Base-by-base conservation (phyloP, 805 yeast species). In the Geotrichum ghanense region DNA sequence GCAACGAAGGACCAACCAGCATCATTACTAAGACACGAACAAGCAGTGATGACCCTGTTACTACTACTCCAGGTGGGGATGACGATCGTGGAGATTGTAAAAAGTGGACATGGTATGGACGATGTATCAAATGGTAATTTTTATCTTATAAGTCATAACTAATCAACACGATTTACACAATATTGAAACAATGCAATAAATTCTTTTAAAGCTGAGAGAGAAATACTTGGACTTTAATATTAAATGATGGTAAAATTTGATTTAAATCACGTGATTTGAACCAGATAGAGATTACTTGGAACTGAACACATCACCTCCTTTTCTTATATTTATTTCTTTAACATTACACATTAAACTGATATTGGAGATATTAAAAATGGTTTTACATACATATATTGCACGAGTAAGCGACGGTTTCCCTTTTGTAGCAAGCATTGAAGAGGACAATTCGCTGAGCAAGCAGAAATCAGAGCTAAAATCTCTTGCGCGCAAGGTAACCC, bases 371-470 rank as follows among this genome's bases (percentile, higher is more conserved):
- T 25, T 25, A 14, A 31, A 31, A 31, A 62, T 62, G 66, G 60
- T 62, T 34, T 48, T 62, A 49, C 57, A 61, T 50, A 62, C 66
- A 48, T 58, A 57, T 48, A 60, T 62, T 34, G 61, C 60, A 19
- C 49, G 66, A 24, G 51, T 50, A 19, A 42, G 51, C 22, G 65
- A 60, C 45, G 61, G 58, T 51, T 78, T 92, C 44, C 97, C 98
- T 23, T 71, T 90, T 47, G 79, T 94, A 50, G 95, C 95, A 4
- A 83, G 95, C 1, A 89, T 86, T 10, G 97, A 90, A 60, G 85
- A 81, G 52, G 88, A 83, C 51, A 71, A 74, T 34, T 68, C 70
- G 3, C 68, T 90, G 41, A 58, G 70, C 21, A 92, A 85, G 45
- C 88, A 85, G 61, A 90, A 89, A 73, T 78, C 83, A 62, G 87